Base-by-base conservation (phyloP, 768 basidiomycete species). In the Exidia glandulosa region DNA sequence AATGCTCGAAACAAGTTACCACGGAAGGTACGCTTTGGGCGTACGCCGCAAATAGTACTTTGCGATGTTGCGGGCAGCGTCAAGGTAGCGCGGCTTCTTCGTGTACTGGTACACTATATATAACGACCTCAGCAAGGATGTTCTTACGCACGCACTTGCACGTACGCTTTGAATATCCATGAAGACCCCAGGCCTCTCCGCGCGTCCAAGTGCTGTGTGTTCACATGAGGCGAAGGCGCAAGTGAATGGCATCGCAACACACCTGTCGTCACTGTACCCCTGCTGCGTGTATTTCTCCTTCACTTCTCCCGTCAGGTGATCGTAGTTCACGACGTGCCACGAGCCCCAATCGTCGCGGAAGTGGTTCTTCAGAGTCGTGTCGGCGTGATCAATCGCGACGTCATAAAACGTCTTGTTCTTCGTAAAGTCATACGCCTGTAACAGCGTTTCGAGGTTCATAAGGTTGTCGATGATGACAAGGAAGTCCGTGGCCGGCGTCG, bases 131-230 rank as follows among this genome's bases (percentile, higher is more conserved):
- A n/a, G n/a, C 33, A 32, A 37, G 13, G 19, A n/a, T 12, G 25
- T 2, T 25, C 13, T n/a, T 13, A 13, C 16, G 23, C 48, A 34
- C 29, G 2, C 14, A 29, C 2, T 37, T 54, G 58, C 30, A 57
- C 83, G 33, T 63, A 86, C 86, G 85, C 65, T 82, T 85, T 0
- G 84, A 80, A 66, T 82, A 88, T 0, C 85, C 85, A 63, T 83
- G 84, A 31, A 87, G 77, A 2, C 77, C 86, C 86, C 86, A 88
- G 14, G 82, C 79, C 67, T 89, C 83, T 7, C 86, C 86, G 32
- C 87, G 81, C 52, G 83, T 79, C 87, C 87, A 88, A 6, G 87
- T 88, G 68, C 84, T 86, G 41, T 33, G 56, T 13, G 23, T 27
- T 19, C 10, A 37, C 19, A 10, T n/a, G n/a, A n/a, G n/a, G n/a